Evolutionary conservation across 1,139 yeast species (phyloP).

Genomic region (Geotrichum bryndzae): DNA sequence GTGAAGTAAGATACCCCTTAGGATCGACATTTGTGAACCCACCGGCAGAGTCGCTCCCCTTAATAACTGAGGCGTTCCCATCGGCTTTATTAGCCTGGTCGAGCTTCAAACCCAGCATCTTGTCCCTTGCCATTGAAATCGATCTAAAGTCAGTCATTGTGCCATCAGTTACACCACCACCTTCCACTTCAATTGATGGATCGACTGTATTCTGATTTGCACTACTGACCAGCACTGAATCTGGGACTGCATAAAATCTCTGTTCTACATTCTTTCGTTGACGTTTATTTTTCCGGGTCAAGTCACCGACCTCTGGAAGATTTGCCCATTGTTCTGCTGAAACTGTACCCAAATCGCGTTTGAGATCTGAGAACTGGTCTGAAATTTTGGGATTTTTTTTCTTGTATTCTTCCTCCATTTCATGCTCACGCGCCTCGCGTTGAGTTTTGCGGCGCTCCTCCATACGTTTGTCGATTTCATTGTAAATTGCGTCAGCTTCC

Average conservation of each 20-base stretch:
- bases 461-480: slow-evolving; percentile 55
- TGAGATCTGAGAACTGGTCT: slow-evolving; percentile 52
- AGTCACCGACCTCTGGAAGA: slow-evolving; percentile 84
- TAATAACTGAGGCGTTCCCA: slow-evolving; percentile 15
- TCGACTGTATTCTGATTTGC: slow-evolving; percentile 35
- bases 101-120: slow-evolving; percentile 45
- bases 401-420: slow-evolving; percentile 26
- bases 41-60: slow-evolving; percentile 22
- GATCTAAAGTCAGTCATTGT: slow-evolving; percentile 43
- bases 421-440: slow-evolving; percentile 34
- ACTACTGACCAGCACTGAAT: slow-evolving; percentile 44
- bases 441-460: slow-evolving; percentile 38
- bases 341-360: slow-evolving; percentile 53
- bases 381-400: slow-evolving; percentile 35
- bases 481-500: slow-evolving; percentile 72
- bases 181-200: slow-evolving; percentile 36
- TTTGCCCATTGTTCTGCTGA: slow-evolving; percentile 71
- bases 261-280: slow-evolving; percentile 58
- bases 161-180: slow-evolving; percentile 27
- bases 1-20: slow-evolving; percentile 39
- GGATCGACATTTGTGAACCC: slow-evolving; percentile 32
- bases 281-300: slow-evolving; percentile 75
- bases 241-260: slow-evolving; percentile 81
- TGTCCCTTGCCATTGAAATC: slow-evolving; percentile 50
- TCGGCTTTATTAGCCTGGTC: slow-evolving; percentile 31